Percentiles rank a stretch among this genome's conserved stretches.
Conservation (phyloP, 2,329 filamentous ascomycete genomes). For the Claviceps spartinae region DNA sequence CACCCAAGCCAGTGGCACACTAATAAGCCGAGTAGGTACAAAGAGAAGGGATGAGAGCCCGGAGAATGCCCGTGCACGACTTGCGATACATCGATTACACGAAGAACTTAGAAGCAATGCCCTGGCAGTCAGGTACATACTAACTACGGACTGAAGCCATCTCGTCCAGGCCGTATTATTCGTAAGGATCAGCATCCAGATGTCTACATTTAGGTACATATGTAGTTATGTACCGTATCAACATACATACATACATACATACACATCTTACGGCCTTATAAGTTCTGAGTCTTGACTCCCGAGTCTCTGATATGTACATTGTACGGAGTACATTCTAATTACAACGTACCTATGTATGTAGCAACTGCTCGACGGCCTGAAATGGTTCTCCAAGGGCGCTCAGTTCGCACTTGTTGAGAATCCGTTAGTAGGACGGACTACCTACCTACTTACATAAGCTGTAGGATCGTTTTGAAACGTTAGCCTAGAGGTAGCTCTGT, state of each 20-base stretch:
- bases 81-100: background rate
- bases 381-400: slow-evolving; percentile 4
- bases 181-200: too few relatives aligned
- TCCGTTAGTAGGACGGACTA: background rate
- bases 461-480: background rate
- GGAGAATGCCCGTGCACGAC: background rate
- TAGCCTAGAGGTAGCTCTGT: background rate
- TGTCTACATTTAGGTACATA: too few relatives aligned
- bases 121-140: background rate
- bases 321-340: background rate
- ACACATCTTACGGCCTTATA: too few relatives aligned
- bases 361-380: slow-evolving; percentile 6
- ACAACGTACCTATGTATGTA: background rate
- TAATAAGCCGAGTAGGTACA: background rate
- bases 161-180: too few relatives aligned
- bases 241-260: too few relatives aligned
- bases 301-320: too few relatives aligned
- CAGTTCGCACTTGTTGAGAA: background rate
- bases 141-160: background rate
- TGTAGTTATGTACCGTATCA: too few relatives aligned
- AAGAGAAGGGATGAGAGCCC: background rate
- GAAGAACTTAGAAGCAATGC: background rate
- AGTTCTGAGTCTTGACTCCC: too few relatives aligned
- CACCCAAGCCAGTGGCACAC: background rate
- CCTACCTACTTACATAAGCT: background rate